phyloP scores from a whole-genome alignment of 345 rosid genomes.

The Eutrema japonicum region DNA sequence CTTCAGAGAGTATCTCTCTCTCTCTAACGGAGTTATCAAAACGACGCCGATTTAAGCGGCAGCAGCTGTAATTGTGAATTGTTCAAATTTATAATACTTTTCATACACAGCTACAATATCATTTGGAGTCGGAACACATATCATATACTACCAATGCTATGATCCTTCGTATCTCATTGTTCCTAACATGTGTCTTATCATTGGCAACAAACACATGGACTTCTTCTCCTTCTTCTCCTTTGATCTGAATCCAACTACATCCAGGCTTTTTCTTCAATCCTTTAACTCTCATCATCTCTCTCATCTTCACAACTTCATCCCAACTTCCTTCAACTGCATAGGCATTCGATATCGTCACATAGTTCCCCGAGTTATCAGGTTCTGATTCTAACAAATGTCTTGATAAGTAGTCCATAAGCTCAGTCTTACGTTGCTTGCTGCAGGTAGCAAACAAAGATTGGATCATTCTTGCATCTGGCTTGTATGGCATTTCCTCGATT shows the following conservation, averaged over 20 bases:
- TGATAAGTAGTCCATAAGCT: slow-evolving; percentile 49
- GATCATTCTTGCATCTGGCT: slow-evolving; percentile 54
- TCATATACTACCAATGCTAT: slow-evolving; percentile 49
- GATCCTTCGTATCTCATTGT: slow-evolving; percentile 40
- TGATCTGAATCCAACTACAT: slow-evolving; percentile 62
- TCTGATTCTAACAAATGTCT: slow-evolving; percentile 45
- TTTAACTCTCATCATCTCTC: slow-evolving; percentile 60
- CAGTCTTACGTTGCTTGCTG: slow-evolving; percentile 44
- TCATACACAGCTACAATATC: slow-evolving; percentile 5
- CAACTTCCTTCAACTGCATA: slow-evolving; percentile 60
- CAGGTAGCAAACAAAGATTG: slow-evolving; percentile 55
- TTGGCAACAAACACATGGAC: slow-evolving; percentile 57
- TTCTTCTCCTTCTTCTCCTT: slow-evolving; percentile 45
- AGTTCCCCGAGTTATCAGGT: slow-evolving; percentile 56
- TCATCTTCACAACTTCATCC: slow-evolving; percentile 49
- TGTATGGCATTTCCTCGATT: slow-evolving; percentile 48
- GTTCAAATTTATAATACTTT: too few species aligned
- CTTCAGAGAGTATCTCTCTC: too few species aligned
- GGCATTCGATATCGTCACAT: slow-evolving; percentile 59
- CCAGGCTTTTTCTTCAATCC: slow-evolving; percentile 61
- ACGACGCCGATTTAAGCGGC: too few species aligned
- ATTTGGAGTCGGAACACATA: slow-evolving; percentile 18
- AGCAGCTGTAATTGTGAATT: too few species aligned
- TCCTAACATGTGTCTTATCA: slow-evolving; percentile 50
- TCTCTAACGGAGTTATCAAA: too few species aligned